These are phyloP conservation scores for Colletotrichum limetticola DNA, from an alignment of 2,329 filamentous ascomycete species.

Conservation along the genomic window DNA sequence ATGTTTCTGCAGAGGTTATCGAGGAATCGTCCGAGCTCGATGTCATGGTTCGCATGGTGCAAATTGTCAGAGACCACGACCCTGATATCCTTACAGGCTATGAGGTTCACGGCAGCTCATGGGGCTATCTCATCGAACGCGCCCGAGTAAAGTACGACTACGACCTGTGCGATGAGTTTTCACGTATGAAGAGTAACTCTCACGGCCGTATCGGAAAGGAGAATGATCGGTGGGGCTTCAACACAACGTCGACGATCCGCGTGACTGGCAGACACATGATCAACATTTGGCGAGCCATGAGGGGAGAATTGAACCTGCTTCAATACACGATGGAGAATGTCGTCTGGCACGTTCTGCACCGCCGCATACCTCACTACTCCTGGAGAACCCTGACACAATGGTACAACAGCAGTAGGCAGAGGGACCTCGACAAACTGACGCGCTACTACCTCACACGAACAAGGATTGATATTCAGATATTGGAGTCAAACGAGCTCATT, in stretches of 20 bases:
- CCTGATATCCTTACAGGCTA: slow-evolving; percentile 95
- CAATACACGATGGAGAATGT: slow-evolving; percentile 98
- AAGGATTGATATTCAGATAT: slow-evolving; percentile 86
- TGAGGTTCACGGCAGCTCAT: slow-evolving; percentile 92
- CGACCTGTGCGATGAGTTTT: slow-evolving; percentile 90
- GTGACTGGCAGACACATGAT: slow-evolving; percentile 97
- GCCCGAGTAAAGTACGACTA: slow-evolving; percentile 88
- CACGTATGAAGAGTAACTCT: slow-evolving; percentile 85
- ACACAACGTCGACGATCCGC: slow-evolving; percentile 88
- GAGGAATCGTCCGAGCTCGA: slow-evolving; percentile 86
- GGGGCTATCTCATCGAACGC: slow-evolving; percentile 95
- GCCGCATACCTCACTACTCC: slow-evolving; percentile 87
- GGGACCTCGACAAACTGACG: slow-evolving; percentile 79
- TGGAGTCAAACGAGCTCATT: slow-evolving; percentile 90
- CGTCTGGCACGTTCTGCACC: slow-evolving; percentile 88
- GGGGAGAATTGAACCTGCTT: slow-evolving; percentile 87
- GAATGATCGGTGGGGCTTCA: slow-evolving; percentile 91
- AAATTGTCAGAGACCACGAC: slow-evolving; percentile 85
- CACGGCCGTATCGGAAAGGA: slow-evolving; percentile 88
- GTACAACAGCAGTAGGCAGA: slow-evolving; percentile 76
- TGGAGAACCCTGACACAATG: slow-evolving; percentile 83
- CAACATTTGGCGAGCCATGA: slow-evolving; percentile 97
- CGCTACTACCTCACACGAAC: slow-evolving; percentile 82
- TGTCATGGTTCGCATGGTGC: slow-evolving; percentile 84
- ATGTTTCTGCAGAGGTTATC: slow-evolving; percentile 72